Conservation (phyloP, 768 basidiomycete species). For the Grammothele lineata region DNA sequence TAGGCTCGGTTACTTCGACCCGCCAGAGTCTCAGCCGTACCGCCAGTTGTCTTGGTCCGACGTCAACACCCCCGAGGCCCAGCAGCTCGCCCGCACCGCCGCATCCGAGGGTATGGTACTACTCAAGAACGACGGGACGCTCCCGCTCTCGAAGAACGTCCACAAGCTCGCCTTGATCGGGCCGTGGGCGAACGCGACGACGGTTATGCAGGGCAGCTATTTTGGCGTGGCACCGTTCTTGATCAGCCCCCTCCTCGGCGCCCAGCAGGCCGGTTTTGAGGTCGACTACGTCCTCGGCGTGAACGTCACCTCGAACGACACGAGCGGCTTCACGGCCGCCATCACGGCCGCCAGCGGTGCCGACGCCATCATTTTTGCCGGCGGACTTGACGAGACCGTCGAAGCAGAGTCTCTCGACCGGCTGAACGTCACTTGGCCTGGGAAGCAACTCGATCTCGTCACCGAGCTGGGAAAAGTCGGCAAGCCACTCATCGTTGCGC, state of each 20-base stretch:
- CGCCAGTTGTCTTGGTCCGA: constrained; percentile 44
- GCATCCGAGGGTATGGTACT: constrained; percentile 54
- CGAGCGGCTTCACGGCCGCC: constrained; percentile 46
- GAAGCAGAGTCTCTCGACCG: constrained; percentile 48
- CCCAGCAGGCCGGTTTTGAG: constrained; percentile 42
- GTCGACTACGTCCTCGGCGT: constrained; percentile 44
- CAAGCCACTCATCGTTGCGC: constrained; percentile 50
- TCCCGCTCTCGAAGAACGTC: constrained; percentile 44
- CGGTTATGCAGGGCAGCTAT: constrained; percentile 56
- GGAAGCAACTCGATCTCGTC: constrained; percentile 49
- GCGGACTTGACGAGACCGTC: constrained; percentile 49
- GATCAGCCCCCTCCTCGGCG: constrained; percentile 47
- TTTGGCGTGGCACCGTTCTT: constrained; percentile 51
- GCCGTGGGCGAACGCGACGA: constrained; percentile 54
- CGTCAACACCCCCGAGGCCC: constrained; percentile 44
- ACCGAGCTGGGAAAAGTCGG: constrained; percentile 38
- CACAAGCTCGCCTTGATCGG: constrained; percentile 58
- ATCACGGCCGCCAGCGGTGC: constrained; percentile 43
- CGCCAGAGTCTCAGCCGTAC: constrained; percentile 44
- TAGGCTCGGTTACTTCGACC: constrained; percentile 59
- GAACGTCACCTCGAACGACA: constrained; percentile 31
- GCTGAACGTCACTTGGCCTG: constrained; percentile 48
- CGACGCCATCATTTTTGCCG: constrained; percentile 48
- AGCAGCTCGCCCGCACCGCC: constrained; percentile 44
- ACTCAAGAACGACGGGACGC: constrained; percentile 58